Conservation (phyloP, 1,284 basidiomycete species). For the Trichosporon sp. region DNA sequence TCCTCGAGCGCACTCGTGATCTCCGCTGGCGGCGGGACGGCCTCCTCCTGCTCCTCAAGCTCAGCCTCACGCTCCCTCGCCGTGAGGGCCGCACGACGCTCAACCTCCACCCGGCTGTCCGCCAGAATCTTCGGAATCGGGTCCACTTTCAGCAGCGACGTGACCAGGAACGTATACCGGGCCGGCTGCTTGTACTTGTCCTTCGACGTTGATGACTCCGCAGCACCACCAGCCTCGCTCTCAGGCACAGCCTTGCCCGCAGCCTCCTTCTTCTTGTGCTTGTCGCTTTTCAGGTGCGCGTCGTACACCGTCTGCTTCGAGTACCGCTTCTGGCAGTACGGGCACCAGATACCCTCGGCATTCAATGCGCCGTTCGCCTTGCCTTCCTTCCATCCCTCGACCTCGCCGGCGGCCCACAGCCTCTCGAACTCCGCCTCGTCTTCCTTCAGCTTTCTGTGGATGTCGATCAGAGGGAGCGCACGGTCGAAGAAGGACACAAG, state of each 20-base stretch:
- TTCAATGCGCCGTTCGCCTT: conserved; percentile 39
- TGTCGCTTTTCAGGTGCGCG: conserved; percentile 89
- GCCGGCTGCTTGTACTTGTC: conserved; percentile 66
- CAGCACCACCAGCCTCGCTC: conserved; percentile 23
- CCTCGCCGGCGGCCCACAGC: conserved; percentile 71
- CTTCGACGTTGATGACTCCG: conserved; percentile 30
- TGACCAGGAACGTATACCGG: conserved; percentile 64
- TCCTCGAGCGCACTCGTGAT: conserved; percentile 50
- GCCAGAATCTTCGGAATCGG: conserved; percentile 62
- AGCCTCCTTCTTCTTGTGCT: conserved; percentile 76
- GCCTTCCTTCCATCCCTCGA: conserved; percentile 68
- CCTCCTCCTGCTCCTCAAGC: conserved; percentile 69
- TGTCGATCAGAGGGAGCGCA: conserved; percentile 78
- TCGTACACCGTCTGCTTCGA: conserved; percentile 97
- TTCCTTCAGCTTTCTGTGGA: conserved; percentile 63
- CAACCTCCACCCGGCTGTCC: conserved; percentile 92
- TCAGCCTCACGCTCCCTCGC: conserved; percentile 95
- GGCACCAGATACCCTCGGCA: conserved; percentile 80
- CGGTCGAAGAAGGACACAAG: conserved; percentile 79
- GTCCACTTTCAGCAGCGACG: conserved; percentile 58
- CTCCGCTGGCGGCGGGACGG: conserved; percentile 54
- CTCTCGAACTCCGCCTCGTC: conserved; percentile 66
- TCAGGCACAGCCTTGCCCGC: conserved; percentile 45
- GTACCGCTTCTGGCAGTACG: conserved; percentile 87
- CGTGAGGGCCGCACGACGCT: conserved; percentile 90